A percentile compares a stretch with the other conserved stretches of the same genome.
phyloP scores from a whole-genome alignment of 2,329 filamentous ascomycete species.

The Ophiostoma ips region DNA sequence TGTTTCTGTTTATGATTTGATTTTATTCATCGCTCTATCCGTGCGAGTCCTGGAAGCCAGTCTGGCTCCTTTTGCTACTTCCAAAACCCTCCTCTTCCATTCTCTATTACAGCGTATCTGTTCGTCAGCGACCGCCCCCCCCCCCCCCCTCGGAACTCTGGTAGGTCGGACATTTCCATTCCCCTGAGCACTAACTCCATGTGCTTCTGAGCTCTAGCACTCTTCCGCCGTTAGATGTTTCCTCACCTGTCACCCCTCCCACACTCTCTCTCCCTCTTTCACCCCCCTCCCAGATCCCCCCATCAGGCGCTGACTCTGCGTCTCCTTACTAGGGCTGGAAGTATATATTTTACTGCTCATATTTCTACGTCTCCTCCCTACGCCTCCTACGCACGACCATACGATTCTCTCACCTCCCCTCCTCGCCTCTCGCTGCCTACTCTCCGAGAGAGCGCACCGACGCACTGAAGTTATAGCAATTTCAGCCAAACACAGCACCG shows the following conservation, averaged over 20 bases:
- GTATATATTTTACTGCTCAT: conserved; percentile 4
- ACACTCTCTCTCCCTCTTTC: neutral
- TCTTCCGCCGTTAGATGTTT: neutral
- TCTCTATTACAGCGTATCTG: too few species aligned
- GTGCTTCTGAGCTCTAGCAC: neutral
- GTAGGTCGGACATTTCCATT: too few species aligned
- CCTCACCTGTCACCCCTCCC: neutral
- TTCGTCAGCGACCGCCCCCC: too few species aligned
- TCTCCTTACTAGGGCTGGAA: conserved; percentile 5
- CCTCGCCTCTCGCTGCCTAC: neutral
- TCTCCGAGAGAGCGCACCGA: neutral
- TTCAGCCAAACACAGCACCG: neutral
- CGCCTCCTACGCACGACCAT: neutral
- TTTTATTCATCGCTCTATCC: too few species aligned
- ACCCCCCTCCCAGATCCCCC: neutral
- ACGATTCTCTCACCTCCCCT: neutral
- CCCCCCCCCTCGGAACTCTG: too few species aligned
- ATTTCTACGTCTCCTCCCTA: conserved; percentile 2
- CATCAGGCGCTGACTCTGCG: neutral
- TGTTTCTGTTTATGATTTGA: neutral
- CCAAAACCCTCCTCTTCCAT: too few species aligned
- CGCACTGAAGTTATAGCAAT: neutral
- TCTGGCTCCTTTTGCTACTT: too few species aligned
- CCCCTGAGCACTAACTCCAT: neutral
- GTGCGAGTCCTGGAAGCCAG: too few species aligned